Conservation (phyloP, 2,329 filamentous ascomycete genomes). For the Exophiala xenobiotica region DNA sequence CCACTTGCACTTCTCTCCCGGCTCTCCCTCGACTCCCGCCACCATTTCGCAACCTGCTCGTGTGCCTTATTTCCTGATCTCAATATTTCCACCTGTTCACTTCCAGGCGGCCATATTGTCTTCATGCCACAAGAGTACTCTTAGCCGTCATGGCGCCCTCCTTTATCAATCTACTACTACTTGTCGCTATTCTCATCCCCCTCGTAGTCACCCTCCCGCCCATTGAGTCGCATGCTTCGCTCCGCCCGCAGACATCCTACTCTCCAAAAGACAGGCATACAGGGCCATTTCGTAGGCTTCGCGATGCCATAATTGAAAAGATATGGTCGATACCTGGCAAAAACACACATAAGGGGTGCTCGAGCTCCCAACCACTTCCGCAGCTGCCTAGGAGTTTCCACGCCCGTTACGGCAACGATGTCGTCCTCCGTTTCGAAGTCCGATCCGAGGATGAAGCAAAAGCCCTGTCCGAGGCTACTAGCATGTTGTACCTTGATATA, state of each 20-base stretch:
- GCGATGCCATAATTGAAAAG: slow-evolving; percentile 44
- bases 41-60: slow-evolving; percentile 2
- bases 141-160: slow-evolving; percentile 18
- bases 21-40: not conserved
- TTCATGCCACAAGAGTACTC: slow-evolving; percentile 13
- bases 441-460: slow-evolving; percentile 65
- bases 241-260: slow-evolving; percentile 2
- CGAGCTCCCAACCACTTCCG: slow-evolving; percentile 18
- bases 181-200: slow-evolving; percentile 15
- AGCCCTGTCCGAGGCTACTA: slow-evolving; percentile 69
- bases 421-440: slow-evolving; percentile 88
- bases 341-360: slow-evolving; percentile 28
- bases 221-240: slow-evolving; percentile 13
- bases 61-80: slow-evolving; percentile 4
- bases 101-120: not conserved
- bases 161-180: slow-evolving; percentile 7
- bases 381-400: slow-evolving; percentile 39
- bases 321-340: slow-evolving; percentile 43
- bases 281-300: slow-evolving; percentile 32
- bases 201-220: slow-evolving; percentile 16
- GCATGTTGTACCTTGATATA: slow-evolving; percentile 79
- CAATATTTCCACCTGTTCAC: too few species aligned
- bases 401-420: slow-evolving; percentile 68
- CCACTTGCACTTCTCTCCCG: not conserved
- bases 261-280: slow-evolving; percentile 9